Base-by-base conservation (phyloP, 23 red algal genomes). In the Chondrus crispus region DNA sequence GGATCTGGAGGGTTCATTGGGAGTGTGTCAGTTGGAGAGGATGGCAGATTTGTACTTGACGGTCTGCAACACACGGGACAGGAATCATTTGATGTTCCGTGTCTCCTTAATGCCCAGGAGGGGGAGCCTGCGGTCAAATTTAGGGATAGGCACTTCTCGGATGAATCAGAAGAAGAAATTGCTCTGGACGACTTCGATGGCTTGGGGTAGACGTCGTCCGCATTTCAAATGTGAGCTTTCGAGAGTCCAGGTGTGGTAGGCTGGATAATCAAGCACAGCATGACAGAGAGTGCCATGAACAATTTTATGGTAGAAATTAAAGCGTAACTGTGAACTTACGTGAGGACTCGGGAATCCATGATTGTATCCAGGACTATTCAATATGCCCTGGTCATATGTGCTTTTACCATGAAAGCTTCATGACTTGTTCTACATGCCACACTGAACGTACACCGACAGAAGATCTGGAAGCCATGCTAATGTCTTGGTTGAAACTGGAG, bases 351-450 rank as follows among this genome's bases (percentile, higher is more conserved):
- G 20, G 35, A 22, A 77, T 77, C 18, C 5, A 2, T 26, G 30
- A 48, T 9, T 26, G 2, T 48, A 28, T 77, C 4, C 5, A 3
- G 29, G 3, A 4, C 6, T 47, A 50, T 77, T 47, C 72, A 5
- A 48, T 46, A 49, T 77, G 72, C 72, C 38, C 35, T 49, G 42
- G 72, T 47, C 72, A 77, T n/a, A 77, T 77, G 72, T 77, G 72
- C 40, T 77, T 77, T 28, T 77, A 77, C 2, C 33, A 48, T 48
- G 39, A 48, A 26, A 48, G 5, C 3, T 10, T 77, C 32, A 3
- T 3, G 42, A 77, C n/a, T 6, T 77, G 72, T 28, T 48, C 41
- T 22, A 22, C 52, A 6, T 77, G 72, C 38, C 20, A 47, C 35
- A 77, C 22, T 9, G 18, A 42, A 20, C 38, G 40, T 2, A 11